Base-by-base conservation (phyloP, 306 rosid species). In the Luffa acutangula region DNA sequence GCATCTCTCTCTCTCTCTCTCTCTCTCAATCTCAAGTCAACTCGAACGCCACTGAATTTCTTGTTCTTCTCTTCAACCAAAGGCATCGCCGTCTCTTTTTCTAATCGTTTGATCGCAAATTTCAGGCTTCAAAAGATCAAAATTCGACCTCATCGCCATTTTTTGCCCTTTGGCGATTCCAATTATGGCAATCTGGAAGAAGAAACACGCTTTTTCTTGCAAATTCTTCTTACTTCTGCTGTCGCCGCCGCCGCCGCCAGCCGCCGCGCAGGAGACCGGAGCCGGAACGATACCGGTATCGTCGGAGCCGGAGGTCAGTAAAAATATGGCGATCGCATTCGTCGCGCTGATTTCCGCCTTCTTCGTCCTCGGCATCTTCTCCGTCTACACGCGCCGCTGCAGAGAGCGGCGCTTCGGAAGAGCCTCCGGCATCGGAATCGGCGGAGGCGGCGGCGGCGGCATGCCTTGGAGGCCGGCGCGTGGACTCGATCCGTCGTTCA, bases 381-480 rank as follows among this genome's bases (percentile, higher is more conserved):
- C 99, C 25, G 83, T 95, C 37, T 95, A 90, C 91, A 86, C 95
- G 71, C 97, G 99, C n/a, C 97, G 80, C 59, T 95, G 98, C 67
- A 60, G 93, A 0, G 87, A 84, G 71, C 73, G 80, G 5, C 80
- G 93, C 4, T 78, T 90, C 7, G 64, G 83, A 7, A 37, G 64
- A 53, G 89, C 86, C 15, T 75, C 57, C 33, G 49, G 69, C 4
- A 83, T 77, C 1, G 33, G 83, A 0, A 4, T 85, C 65, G 85
- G 86, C 14, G 87, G 80, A 0, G 73, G 78, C 39, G 43, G 48
- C 18, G 83, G 83, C 1, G 81, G 85, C 15, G 77, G 43, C 7
- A 2, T 51, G 42, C 82, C 83, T 6, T 42, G 79, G 53, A 49
- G 80, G 66, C 34, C 25, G n/a, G 45, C 73, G 3, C 91, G 90